Evolutionary conservation across 148 eudicot species (phyloP), one percentile per base, ranked within the genome.

Genomic region (Fallopia convolvulus): DNA sequence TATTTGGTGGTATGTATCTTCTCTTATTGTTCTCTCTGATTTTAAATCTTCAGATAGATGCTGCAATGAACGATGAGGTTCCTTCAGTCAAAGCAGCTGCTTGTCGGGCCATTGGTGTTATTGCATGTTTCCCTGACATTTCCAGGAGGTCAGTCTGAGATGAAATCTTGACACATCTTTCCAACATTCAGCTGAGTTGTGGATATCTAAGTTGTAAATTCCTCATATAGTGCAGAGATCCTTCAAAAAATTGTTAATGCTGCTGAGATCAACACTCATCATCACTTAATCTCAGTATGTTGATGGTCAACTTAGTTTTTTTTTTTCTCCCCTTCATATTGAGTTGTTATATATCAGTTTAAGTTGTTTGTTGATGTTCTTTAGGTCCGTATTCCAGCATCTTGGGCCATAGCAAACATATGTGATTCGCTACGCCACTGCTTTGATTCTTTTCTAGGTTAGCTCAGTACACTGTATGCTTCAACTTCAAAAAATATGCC

Each of bases 391-490:
- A 88, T 94, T 76, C 87, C 96, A 76, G 96, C 99, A 74, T 89
- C 99, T 23, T 95, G 99, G 99, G 97, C 99, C 81, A 79, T 95
- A 79, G 99, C 99, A 47, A 95, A 95, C 84, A 89, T 92, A 75
- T 89, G 97, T 82, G 97, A 91, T 77, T 87, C 97, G 80, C 85
- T 92, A 26, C 88, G 91, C 32, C 94, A 92, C 78, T 82, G 79
- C 76, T 77, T 83, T 60, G 80, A 87, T 84, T 81, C 79, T 79
- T 86, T 83, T 48, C 49, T 78, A 83, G 90, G 90, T 88, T 70
- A 79, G 90, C 63, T 42, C 52, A 32, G 21, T 53, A 21, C 23
- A 39, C 46, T 73, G 32, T 32, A 23, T 50, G 39, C 70, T 40
- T 30, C 17, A 14, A 15, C 42, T 17, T 15, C 3, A 15, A 6